phyloP scores from a whole-genome alignment of 768 basidiomycete species.

The Podaxis sp. region DNA sequence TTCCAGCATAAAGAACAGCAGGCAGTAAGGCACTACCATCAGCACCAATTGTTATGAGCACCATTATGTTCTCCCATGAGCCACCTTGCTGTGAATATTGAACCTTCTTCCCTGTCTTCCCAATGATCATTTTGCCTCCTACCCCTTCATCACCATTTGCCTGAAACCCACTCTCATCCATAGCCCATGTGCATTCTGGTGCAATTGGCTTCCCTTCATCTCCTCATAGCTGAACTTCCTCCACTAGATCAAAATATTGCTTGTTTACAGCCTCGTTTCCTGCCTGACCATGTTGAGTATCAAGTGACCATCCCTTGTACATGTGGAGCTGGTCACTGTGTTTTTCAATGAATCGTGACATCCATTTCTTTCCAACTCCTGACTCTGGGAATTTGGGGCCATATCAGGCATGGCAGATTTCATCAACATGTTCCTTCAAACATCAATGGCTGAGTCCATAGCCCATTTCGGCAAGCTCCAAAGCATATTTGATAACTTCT shows the following conservation, averaged over 20 bases:
- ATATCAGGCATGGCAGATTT: not conserved
- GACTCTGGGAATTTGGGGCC: not conserved
- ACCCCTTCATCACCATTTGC: constrained; percentile 25
- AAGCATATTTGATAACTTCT: not conserved
- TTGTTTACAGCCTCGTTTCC: constrained; percentile 36
- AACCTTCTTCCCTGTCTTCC: constrained; percentile 19
- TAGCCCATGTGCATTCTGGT: constrained; percentile 30
- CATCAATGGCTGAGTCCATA: not conserved
- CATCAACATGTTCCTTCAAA: not conserved
- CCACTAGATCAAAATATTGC: constrained; percentile 33
- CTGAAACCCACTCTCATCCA: constrained; percentile 36
- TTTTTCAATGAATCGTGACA: constrained; percentile 27
- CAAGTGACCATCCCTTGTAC: constrained; percentile 32
- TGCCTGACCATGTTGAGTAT: constrained; percentile 31
- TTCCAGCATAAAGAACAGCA: constrained; percentile 40
- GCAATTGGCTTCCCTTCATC: constrained; percentile 20
- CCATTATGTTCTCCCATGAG: constrained; percentile 33
- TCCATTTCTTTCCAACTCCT: constrained; percentile 6
- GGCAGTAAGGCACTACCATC: constrained; percentile 38
- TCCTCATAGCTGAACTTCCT: constrained; percentile 18
- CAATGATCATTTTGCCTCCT: constrained; percentile 18
- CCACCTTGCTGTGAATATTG: constrained; percentile 32
- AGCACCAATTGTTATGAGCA: constrained; percentile 36
- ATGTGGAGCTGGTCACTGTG: constrained; percentile 27
- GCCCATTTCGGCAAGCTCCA: not conserved